Evolutionary conservation across 2,329 filamentous ascomycete species (phyloP).

Genomic region (Didymella segeticola): DNA sequence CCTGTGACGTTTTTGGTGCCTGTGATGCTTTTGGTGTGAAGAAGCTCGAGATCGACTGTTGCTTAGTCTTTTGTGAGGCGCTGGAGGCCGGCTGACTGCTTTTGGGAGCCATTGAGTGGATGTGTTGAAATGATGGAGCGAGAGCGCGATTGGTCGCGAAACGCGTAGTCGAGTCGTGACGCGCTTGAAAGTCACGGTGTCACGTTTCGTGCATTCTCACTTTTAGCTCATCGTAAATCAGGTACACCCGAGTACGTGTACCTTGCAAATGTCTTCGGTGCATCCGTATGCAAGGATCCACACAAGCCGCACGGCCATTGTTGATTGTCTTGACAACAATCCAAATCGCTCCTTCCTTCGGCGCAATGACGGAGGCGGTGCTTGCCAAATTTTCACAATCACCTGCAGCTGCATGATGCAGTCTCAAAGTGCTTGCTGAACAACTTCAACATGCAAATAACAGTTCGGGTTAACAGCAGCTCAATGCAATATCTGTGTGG

Average conservation of each 20-base stretch:
- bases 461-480: too few relatives aligned
- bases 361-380: too few relatives aligned
- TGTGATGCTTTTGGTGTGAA: conserved; percentile 63
- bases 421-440: not conserved
- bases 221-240: not conserved
- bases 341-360: too few relatives aligned
- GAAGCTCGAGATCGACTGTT: conserved; percentile 86
- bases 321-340: not conserved
- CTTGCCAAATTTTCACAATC: too few relatives aligned
- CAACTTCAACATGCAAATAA: not conserved
- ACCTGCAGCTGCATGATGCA: not conserved
- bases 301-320: too few relatives aligned
- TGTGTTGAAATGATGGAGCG: not conserved
- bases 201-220: conserved; percentile 22
- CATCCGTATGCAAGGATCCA: not conserved
- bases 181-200: conserved; percentile 29
- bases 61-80: conserved; percentile 64
- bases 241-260: not conserved
- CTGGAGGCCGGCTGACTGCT: conserved; percentile 38
- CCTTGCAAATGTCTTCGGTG: not conserved
- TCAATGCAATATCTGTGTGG: too few relatives aligned
- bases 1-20: conserved; percentile 39
- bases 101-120: conserved; percentile 47
- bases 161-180: conserved; percentile 8
- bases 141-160: not conserved